These are phyloP conservation scores for Corylus avellana DNA, from an alignment of 306 rosid genomes.

Conservation along the genomic window DNA sequence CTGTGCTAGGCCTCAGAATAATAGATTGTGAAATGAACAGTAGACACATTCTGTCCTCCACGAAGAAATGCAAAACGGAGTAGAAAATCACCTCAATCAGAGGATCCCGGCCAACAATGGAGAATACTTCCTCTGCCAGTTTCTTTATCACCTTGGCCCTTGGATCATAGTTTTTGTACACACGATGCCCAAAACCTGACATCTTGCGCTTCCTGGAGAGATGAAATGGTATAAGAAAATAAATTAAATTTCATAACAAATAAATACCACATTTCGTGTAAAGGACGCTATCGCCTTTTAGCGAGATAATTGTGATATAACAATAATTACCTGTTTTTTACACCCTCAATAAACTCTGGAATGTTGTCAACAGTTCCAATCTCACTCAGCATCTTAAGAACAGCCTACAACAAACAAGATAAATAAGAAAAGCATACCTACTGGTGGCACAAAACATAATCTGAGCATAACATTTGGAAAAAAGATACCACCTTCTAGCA, in stretches of 20 bases:
- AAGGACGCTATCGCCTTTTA: background rate
- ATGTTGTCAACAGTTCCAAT: slow-evolving; percentile 83
- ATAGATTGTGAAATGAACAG: background rate
- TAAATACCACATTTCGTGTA: background rate
- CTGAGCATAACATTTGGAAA: background rate
- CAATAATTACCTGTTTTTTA: slow-evolving; percentile 65
- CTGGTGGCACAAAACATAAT: background rate
- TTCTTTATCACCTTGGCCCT: slow-evolving; percentile 79
- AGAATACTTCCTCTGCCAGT: slow-evolving; percentile 85
- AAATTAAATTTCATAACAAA: background rate
- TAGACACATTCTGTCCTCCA: background rate
- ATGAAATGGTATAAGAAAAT: slow-evolving; percentile 11
- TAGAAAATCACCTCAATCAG: slow-evolving; percentile 69
- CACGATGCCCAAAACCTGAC: slow-evolving; percentile 95
- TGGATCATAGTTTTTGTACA: slow-evolving; percentile 92
- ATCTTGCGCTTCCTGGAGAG: slow-evolving; percentile 79
- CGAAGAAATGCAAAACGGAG: slow-evolving; percentile 5
- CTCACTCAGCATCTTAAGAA: slow-evolving; percentile 84
- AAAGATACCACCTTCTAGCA: slow-evolving; percentile 1
- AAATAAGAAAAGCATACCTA: slow-evolving; percentile 11
- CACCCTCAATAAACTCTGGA: slow-evolving; percentile 87
- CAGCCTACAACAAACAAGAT: slow-evolving; percentile 55
- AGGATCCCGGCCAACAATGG: slow-evolving; percentile 92
- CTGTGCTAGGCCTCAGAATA: too few species aligned
- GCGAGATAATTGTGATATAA: background rate